A percentile compares a stretch with the other conserved stretches of the same genome.
phyloP scores from a whole-genome alignment of 345 rosid genomes.

The Dipteronia dyeriana region DNA sequence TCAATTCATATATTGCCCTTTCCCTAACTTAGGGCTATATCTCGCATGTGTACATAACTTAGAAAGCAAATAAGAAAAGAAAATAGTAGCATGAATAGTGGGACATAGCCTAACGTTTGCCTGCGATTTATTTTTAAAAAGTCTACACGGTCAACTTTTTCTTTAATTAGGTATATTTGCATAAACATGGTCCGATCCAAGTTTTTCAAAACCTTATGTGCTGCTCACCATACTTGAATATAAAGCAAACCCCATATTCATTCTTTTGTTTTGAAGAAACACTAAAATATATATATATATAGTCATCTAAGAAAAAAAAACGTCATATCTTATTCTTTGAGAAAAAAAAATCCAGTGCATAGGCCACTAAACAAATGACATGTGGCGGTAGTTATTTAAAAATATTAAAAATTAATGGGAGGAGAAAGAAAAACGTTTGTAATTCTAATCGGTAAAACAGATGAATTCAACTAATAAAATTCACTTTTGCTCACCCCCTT shows the following conservation, averaged over 20 bases:
- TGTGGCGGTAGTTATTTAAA: no score
- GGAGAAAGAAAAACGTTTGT: no score
- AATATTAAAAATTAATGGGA: no score
- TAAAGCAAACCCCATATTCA: background rate
- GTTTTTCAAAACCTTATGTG: background rate
- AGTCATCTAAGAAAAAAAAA: conserved; percentile 10
- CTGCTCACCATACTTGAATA: conserved; percentile 18
- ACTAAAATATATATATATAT: background rate
- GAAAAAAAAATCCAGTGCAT: no score
- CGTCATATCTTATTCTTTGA: no score
- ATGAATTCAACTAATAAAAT: no score
- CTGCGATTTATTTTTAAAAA: background rate
- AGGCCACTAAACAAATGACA: no score
- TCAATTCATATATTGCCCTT: conserved; percentile 6
- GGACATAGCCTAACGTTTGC: conserved; percentile 20
- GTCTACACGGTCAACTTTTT: background rate
- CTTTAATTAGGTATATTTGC: conserved; percentile 10
- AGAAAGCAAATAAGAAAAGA: background rate
- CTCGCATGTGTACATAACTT: background rate
- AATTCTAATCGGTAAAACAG: no score
- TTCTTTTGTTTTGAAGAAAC: background rate
- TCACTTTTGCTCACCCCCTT: no score
- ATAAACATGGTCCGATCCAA: background rate
- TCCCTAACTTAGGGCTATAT: conserved; percentile 3
- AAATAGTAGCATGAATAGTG: conserved; percentile 2